Percentiles rank a stretch among this genome's conserved stretches.
Conservation (phyloP, 2,329 filamentous ascomycete genomes). For the Colletotrichum spaethianum region DNA sequence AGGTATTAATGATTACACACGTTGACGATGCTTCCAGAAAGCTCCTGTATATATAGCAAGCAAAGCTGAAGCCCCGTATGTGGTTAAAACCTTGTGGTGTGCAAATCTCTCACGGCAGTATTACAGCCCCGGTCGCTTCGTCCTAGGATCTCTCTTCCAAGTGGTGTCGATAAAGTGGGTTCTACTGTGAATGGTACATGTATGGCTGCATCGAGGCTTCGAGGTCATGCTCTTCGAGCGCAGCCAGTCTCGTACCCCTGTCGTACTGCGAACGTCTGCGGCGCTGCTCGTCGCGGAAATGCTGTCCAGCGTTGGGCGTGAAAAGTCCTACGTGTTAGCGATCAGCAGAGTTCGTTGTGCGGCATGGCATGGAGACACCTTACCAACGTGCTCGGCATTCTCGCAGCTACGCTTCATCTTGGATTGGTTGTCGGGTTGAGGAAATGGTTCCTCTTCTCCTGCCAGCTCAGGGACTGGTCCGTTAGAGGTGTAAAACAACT, state of each 20-base stretch:
- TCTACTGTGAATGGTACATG: conserved; percentile 45
- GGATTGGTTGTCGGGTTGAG: conserved; percentile 83
- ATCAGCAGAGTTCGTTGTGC: neutral
- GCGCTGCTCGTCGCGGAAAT: conserved; percentile 81
- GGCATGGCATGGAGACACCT: conserved; percentile 50
- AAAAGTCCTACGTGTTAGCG: conserved; percentile 74
- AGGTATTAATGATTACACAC: conserved; percentile 37
- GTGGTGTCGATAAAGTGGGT: conserved; percentile 34
- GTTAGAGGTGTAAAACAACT: conserved; percentile 69
- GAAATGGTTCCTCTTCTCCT: conserved; percentile 83
- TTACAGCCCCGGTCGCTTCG: neutral
- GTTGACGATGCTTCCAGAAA: conserved; percentile 32
- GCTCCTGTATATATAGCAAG: conserved; percentile 38
- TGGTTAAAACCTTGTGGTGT: conserved; percentile 18
- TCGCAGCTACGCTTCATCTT: conserved; percentile 92
- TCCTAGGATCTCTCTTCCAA: conserved; percentile 5
- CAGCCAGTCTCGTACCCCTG: conserved; percentile 82
- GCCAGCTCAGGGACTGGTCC: conserved; percentile 65
- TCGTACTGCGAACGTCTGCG: conserved; percentile 85
- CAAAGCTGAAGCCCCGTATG: conserved; percentile 27
- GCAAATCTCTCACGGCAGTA: conserved; percentile 2
- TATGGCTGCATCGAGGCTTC: conserved; percentile 58
- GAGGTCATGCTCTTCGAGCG: conserved; percentile 73
- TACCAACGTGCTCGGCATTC: conserved; percentile 87
- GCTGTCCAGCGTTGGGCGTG: conserved; percentile 82